Evolutionary conservation across 2,329 filamentous ascomycete species (phyloP).

Genomic region (Penicillium sp.): DNA sequence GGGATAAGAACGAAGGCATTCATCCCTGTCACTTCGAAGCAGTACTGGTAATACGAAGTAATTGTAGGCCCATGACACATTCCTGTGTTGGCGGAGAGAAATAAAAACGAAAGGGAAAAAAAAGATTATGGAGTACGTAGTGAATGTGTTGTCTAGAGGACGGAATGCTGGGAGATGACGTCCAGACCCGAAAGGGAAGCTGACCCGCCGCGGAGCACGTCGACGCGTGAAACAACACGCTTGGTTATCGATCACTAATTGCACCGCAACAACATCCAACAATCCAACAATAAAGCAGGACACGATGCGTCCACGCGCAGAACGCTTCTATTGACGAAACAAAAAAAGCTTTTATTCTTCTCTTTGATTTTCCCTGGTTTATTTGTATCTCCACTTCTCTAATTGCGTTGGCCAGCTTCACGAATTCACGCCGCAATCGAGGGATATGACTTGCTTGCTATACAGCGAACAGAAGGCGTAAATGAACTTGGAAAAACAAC

Average conservation of each 20-base stretch:
- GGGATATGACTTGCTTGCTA: constrained; percentile 3
- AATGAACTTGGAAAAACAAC: constrained; percentile 16
- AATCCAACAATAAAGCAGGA: background rate
- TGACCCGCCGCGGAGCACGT: constrained; percentile 14
- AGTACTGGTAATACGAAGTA: background rate
- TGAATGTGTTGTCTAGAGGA: background rate
- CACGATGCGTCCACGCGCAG: constrained; percentile 1
- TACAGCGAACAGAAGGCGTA: background rate
- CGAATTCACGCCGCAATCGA: background rate
- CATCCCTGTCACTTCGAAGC: too few relatives aligned
- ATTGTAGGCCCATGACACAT: background rate
- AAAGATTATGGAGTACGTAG: too few relatives aligned
- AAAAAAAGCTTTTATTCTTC: background rate
- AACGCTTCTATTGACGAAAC: background rate
- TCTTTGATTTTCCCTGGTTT: background rate
- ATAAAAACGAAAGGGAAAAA: too few relatives aligned
- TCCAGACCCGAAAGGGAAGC: constrained; percentile 3
- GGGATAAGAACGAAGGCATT: too few relatives aligned
- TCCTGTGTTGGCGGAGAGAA: background rate
- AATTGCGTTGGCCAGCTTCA: background rate
- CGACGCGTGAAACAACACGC: constrained; percentile 10
- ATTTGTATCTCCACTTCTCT: background rate
- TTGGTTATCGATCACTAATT: background rate
- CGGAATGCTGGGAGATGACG: background rate
- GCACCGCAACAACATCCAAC: background rate